These are phyloP conservation scores for Andalucia godoyi DNA, from an alignment of 78 protist species.

Conservation along the genomic window DNA sequence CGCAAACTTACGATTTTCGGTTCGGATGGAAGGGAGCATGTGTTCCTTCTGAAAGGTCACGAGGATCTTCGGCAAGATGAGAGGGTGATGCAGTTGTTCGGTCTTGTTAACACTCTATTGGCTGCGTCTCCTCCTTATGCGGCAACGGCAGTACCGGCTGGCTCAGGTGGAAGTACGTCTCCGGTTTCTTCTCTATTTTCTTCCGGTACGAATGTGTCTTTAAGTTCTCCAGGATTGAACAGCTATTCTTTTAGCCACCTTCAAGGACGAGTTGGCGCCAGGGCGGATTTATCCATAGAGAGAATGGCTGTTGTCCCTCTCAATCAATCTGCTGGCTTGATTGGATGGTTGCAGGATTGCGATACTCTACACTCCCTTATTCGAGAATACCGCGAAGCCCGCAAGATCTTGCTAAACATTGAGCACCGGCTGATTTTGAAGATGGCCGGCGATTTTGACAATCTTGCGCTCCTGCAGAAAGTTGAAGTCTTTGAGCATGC, in stretches of 20 bases:
- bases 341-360: conserved; percentile 81
- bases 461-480: conserved; percentile 40
- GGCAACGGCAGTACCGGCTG: conserved; percentile 21
- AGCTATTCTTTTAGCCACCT: no score
- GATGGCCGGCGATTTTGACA: conserved; percentile 24
- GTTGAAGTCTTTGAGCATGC: conserved; percentile 88
- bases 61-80: conserved; percentile 96
- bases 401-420: conserved; percentile 55
- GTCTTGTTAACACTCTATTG: conserved; percentile 91
- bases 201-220: no score
- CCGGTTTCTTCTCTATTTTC: neutral
- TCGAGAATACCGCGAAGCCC: conserved; percentile 58
- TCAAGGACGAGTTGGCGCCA: no score
- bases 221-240: no score
- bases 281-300: conserved; percentile 34
- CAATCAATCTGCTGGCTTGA: conserved; percentile 53
- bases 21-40: conserved; percentile 62
- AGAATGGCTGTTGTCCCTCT: conserved; percentile 79
- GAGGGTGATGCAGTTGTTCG: conserved; percentile 93
- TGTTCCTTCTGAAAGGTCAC: conserved; percentile 91
- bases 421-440: conserved; percentile 83
- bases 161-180: neutral
- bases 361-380: conserved; percentile 87
- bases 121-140: conserved; percentile 52
- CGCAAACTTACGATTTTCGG: conserved; percentile 75